phyloP scores from a whole-genome alignment of 768 basidiomycete species.

The Russula lepida region DNA sequence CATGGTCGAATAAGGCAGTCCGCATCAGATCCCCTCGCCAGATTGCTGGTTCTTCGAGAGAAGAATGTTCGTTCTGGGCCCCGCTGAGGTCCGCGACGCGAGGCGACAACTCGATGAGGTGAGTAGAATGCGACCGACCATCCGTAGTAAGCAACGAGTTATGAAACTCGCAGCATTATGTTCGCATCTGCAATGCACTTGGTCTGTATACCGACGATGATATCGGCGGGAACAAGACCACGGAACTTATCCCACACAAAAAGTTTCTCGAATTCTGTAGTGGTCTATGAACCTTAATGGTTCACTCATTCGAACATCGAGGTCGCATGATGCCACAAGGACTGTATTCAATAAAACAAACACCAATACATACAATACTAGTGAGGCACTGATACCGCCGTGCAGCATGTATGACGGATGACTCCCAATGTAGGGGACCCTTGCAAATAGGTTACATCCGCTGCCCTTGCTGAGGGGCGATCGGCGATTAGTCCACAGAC shows the following conservation, averaged over 20 bases:
- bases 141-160: not conserved
- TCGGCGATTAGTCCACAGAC: not conserved
- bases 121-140: not conserved
- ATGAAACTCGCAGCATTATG: not conserved
- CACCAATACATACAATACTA: not conserved
- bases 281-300: not conserved
- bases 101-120: conserved; percentile 7
- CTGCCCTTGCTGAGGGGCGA: not conserved
- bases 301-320: not conserved
- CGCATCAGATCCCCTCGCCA: conserved; percentile 12
- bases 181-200: not conserved
- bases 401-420: not conserved
- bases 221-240: not conserved
- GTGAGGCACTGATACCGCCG: conserved; percentile 5
- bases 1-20: conserved; percentile 7
- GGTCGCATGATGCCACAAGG: not conserved
- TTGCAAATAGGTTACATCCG: conserved; percentile 3
- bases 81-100: conserved; percentile 10
- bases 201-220: not conserved
- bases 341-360: not conserved
- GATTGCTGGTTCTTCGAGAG: not conserved
- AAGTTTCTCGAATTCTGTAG: conserved; percentile 1
- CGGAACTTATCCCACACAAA: not conserved
- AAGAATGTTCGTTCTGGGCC: conserved; percentile 10
- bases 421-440: not conserved